Evolutionary conservation across 768 basidiomycete genomes (phyloP).

Genomic region (Leccinum aurantiacum): DNA sequence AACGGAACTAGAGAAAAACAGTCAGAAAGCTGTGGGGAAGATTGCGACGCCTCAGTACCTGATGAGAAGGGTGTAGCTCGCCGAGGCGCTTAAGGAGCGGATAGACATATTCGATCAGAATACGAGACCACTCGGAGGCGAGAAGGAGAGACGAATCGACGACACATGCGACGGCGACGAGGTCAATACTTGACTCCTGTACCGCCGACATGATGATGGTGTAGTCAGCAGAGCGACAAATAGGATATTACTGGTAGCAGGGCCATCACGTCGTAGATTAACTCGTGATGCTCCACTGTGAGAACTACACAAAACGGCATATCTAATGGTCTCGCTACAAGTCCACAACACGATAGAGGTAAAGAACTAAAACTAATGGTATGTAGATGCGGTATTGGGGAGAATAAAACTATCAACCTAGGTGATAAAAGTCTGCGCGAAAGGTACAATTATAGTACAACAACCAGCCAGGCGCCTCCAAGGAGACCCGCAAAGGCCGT

Average conservation of each 20-base stretch:
- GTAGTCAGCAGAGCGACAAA: neutral
- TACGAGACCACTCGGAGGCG: conserved; percentile 49
- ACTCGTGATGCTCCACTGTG: neutral
- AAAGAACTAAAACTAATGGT: conserved; percentile 16
- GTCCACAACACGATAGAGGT: conserved; percentile 10
- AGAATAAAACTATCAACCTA: neutral
- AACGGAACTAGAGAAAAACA: conserved; percentile 32
- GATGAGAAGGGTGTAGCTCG: conserved; percentile 41
- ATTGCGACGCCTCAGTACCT: conserved; percentile 30
- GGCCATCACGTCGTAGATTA: conserved; percentile 1
- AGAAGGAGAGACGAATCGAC: conserved; percentile 61
- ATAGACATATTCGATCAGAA: conserved; percentile 48
- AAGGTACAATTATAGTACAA: conserved; percentile 13
- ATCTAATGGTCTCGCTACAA: conserved; percentile 9
- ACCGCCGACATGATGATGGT: conserved; percentile 24
- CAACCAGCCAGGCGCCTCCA: conserved; percentile 34
- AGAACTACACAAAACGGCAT: conserved; percentile 3
- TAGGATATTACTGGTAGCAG: neutral
- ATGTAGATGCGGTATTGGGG: conserved; percentile 18
- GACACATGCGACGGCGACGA: conserved; percentile 55
- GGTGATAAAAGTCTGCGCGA: neutral
- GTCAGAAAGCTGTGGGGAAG: neutral
- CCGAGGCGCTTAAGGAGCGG: conserved; percentile 52
- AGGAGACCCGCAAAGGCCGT: conserved; percentile 25
- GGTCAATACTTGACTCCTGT: conserved; percentile 24